Percentiles rank a stretch among this genome's conserved stretches.
phyloP scores from a whole-genome alignment of 2,329 filamentous ascomycete species.

The Fusarium cicatricum region DNA sequence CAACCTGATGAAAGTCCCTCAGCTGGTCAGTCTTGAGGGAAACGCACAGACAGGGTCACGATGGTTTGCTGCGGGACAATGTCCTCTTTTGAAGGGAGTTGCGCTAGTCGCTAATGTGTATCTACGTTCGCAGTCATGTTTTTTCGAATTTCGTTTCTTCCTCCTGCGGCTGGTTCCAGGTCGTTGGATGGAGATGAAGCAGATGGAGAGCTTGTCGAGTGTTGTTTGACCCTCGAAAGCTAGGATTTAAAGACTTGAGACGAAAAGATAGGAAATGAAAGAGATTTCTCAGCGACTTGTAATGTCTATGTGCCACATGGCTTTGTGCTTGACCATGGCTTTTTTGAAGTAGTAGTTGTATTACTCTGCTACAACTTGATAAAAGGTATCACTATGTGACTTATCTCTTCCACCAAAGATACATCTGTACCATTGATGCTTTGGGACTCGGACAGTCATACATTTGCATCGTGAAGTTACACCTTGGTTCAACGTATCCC shows the following conservation, averaged over 20 bases:
- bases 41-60: conserved; percentile 26
- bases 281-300: conserved; percentile 26
- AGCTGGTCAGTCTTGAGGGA: conserved; percentile 13
- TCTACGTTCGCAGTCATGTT: conserved; percentile 36
- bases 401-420: too few relatives aligned
- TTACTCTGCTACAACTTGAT: too few relatives aligned
- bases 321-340: too few relatives aligned
- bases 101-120: conserved; percentile 44
- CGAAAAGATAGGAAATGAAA: conserved; percentile 40
- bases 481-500: too few relatives aligned
- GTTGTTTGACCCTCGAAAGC: conserved; percentile 13
- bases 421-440: too few relatives aligned
- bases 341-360: too few relatives aligned
- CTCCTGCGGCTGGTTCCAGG: conserved; percentile 32
- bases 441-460: too few relatives aligned
- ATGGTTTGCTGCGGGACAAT: conserved; percentile 21
- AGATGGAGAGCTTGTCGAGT: conserved; percentile 18
- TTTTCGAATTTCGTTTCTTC: conserved; percentile 37
- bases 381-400: too few relatives aligned
- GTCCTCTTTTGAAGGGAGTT: conserved; percentile 14
- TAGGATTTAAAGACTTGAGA: conserved; percentile 37
- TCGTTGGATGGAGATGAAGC: conserved; percentile 35
- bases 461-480: too few relatives aligned
- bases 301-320: background rate
- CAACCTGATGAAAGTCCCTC: conserved; percentile 19